phyloP scores from a whole-genome alignment of 371 early-diverging fungal species.

The Lichtheimia ornata region DNA sequence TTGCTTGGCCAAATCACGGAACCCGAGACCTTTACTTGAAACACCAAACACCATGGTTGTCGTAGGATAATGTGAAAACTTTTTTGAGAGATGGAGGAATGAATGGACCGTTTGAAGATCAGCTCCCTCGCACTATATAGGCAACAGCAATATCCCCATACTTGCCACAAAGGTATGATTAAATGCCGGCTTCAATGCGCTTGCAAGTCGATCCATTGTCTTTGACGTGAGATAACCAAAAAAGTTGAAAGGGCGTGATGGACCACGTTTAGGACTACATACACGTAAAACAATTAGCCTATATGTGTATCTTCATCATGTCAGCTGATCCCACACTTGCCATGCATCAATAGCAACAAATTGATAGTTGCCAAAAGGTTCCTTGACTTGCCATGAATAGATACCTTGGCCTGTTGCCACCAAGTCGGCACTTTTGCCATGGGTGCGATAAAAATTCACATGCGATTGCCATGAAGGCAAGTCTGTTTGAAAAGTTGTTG shows the following conservation, averaged over 20 bases:
- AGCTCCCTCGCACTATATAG: not conserved
- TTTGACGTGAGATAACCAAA: constrained; percentile 80
- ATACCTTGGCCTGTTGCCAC: constrained; percentile 54
- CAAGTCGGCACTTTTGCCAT: constrained; percentile 50
- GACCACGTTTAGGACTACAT: constrained; percentile 71
- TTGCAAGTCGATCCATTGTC: constrained; percentile 72
- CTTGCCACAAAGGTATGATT: constrained; percentile 76
- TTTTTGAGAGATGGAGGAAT: not conserved
- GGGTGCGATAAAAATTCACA: constrained; percentile 63
- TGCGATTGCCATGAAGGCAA: constrained; percentile 64
- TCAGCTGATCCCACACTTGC: constrained; percentile 28
- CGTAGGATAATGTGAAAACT: constrained; percentile 85
- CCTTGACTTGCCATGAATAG: constrained; percentile 60
- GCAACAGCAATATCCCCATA: not conserved
- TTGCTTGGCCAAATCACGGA: constrained; percentile 59
- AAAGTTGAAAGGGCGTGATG: constrained; percentile 87
- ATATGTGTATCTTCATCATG: not conserved
- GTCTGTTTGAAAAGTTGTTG: constrained; percentile 27
- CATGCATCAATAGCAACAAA: constrained; percentile 89
- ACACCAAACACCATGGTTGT: constrained; percentile 76
- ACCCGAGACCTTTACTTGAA: constrained; percentile 59
- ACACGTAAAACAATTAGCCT: not conserved
- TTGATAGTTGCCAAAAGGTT: constrained; percentile 71
- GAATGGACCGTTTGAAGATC: not conserved
- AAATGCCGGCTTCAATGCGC: constrained; percentile 31